Evolutionary conservation across 1,284 basidiomycete genomes (phyloP), one percentile per base, ranked within the genome.

Genomic region (Porphyrellus sp.): DNA sequence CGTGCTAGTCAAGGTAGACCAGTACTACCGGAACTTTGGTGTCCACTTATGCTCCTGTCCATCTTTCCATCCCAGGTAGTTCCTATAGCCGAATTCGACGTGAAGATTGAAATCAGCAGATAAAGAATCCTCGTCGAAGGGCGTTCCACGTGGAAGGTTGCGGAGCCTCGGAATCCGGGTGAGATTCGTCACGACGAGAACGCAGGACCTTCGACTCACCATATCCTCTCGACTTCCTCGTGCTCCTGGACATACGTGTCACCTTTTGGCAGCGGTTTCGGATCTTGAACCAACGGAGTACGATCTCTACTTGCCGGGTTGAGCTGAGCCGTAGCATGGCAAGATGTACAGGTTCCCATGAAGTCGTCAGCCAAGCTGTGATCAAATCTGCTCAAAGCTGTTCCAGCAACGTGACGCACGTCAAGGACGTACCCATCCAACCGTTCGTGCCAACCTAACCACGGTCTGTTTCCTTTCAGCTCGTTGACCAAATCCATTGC

Each of bases 401-500:
- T 23, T n/a, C 20, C 35, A 3, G 5, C 3, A 9, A 23, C 13
- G 25, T 28, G 34, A n/a, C 5, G 11, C 34, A 23, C 15, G 45
- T 20, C 18, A 28, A 30, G n/a, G 13, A 38, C 46, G 27, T 21
- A 39, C 46, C 46, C 46, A 11, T 39, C 25, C 4, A 47, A 16
- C 11, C 46, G 46, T 8, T 47, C 34, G 35, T 47, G 46, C 46
- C 46, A 47, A 30, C 46, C 46, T 16, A 47, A 30, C 46, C 46
- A 47, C 27, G 46, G 46, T 8, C 46, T 39, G 11, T 38, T 5
- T 23, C 25, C 46, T 8, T 11, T n/a, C 16, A 47, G 46, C 16
- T 16, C 35, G 3, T 39, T 11, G 35, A 39, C 15, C 35, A 47
- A 39, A 3, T 7, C 25, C 4, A 30, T 3, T 5, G 35, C 35